phyloP scores from a whole-genome alignment of 139 green algal species.

The Choricystis sp. region DNA sequence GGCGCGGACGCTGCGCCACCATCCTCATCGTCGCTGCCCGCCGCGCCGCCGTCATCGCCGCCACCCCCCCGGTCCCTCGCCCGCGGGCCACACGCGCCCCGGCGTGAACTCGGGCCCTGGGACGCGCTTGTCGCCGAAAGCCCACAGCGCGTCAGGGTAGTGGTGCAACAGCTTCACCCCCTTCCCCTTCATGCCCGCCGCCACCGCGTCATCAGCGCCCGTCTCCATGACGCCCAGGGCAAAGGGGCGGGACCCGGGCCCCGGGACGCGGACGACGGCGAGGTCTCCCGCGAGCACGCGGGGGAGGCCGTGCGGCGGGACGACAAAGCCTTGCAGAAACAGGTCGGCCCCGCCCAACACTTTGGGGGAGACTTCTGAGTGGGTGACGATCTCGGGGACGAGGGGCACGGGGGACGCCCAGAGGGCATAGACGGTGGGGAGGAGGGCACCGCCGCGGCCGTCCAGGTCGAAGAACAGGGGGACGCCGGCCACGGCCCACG shows the following conservation, averaged over 20 bases:
- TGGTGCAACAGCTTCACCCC: conserved; percentile 20
- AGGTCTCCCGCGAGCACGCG: conserved; percentile 4
- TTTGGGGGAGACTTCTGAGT: conserved; percentile 19
- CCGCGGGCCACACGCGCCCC: conserved; percentile 8
- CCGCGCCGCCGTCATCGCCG: background rate
- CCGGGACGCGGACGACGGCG: background rate
- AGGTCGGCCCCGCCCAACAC: conserved; percentile 15
- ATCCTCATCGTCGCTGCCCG: background rate
- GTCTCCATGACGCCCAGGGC: conserved; percentile 8
- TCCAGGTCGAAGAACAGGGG: conserved; percentile 14
- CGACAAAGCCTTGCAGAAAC: conserved; percentile 17
- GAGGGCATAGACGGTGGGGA: conserved; percentile 15
- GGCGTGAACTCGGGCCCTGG: conserved; percentile 13
- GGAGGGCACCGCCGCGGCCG: conserved; percentile 6
- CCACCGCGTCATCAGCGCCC: background rate
- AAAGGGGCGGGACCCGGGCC: conserved; percentile 8
- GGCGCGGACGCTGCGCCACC: background rate
- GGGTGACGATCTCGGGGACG: conserved; percentile 4
- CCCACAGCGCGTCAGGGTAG: conserved; percentile 20
- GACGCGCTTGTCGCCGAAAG: conserved; percentile 3
- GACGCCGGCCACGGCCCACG: conserved; percentile 1
- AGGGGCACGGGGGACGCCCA: conserved; percentile 6
- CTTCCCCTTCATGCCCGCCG: conserved; percentile 14
- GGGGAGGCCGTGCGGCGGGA: conserved; percentile 5
- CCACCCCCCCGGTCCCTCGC: background rate